Percentiles rank a stretch among this genome's conserved stretches.
Conservation (phyloP, 1,284 basidiomycete genomes). For the Rhizoctonia solani region DNA sequence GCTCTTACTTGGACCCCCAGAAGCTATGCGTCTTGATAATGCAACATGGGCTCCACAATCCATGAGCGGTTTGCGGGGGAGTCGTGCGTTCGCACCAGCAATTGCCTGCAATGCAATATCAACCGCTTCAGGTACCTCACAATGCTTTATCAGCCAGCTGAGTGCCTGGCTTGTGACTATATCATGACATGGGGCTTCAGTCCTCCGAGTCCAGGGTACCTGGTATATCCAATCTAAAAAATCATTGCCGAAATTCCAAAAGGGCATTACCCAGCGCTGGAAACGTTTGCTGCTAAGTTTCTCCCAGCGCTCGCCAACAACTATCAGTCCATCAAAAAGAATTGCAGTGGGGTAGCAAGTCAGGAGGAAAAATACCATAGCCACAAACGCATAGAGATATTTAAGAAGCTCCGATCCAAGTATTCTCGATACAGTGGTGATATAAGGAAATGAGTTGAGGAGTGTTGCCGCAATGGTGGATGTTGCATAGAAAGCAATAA, state of each 20-base stretch:
- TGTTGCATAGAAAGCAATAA: background rate
- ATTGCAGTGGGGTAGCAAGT: too few relatives aligned
- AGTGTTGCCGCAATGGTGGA: background rate
- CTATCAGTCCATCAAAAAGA: too few relatives aligned
- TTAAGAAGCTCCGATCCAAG: too few relatives aligned
- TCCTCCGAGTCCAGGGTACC: background rate
- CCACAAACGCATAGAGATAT: too few relatives aligned
- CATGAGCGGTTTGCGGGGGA: background rate
- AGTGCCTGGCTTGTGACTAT: constrained; percentile 1
- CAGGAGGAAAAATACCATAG: too few relatives aligned
- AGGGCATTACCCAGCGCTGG: too few relatives aligned
- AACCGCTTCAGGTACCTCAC: background rate
- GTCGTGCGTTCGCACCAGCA: background rate
- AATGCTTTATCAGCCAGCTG: constrained; percentile 13
- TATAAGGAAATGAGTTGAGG: too few relatives aligned
- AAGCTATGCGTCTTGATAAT: background rate
- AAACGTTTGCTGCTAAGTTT: background rate
- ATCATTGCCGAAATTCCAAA: background rate
- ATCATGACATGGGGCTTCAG: background rate
- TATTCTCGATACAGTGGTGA: too few relatives aligned
- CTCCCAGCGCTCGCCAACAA: background rate
- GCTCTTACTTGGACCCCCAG: background rate
- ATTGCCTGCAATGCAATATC: constrained; percentile 26
- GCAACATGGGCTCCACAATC: background rate
- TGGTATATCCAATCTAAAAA: background rate